Percentiles rank a stretch among this genome's conserved stretches.
Evolutionary conservation across 306 rosid genomes (phyloP).

Genomic region (Amphicarpaea edgeworthii): DNA sequence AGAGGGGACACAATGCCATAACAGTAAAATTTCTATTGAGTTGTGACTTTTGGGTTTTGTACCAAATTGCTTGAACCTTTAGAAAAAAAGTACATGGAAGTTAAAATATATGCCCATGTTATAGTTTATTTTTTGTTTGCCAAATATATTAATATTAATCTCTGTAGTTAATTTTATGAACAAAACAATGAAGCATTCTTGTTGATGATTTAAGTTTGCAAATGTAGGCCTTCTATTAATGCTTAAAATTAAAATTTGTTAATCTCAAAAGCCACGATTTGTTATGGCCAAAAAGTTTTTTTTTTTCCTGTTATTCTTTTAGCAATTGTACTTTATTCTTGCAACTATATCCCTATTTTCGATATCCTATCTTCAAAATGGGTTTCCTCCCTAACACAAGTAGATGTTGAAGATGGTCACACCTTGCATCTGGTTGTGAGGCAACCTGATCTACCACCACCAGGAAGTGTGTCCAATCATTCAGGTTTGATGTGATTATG

Average conservation of each 20-base stretch:
- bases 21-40: not conserved
- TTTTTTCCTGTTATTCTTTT: conserved; percentile 30
- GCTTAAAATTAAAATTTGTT: conserved; percentile 1
- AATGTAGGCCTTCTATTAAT: conserved; percentile 29
- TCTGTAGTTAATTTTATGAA: conserved; percentile 35
- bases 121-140: conserved; percentile 15
- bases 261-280: conserved; percentile 18
- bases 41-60: conserved; percentile 32
- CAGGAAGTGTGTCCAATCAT: conserved; percentile 66
- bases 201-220: conserved; percentile 33
- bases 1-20: conserved; percentile 2
- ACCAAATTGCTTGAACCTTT: conserved; percentile 30
- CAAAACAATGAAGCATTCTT: conserved; percentile 27
- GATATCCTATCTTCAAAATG: conserved; percentile 37
- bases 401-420: conserved; percentile 99
- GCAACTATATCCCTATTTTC: conserved; percentile 18
- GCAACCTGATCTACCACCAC: conserved; percentile 71
- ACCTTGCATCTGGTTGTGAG: conserved; percentile 96
- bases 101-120: conserved; percentile 6
- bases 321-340: conserved; percentile 35
- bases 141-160: conserved; percentile 10
- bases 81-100: conserved; percentile 3
- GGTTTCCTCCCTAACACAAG: conserved; percentile 60
- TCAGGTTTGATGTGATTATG: conserved; percentile 65
- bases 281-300: conserved; percentile 2